A percentile compares a stretch with the other conserved stretches of the same genome.
Conservation (phyloP, 441 rosid species). For the Jatropha podagrica region DNA sequence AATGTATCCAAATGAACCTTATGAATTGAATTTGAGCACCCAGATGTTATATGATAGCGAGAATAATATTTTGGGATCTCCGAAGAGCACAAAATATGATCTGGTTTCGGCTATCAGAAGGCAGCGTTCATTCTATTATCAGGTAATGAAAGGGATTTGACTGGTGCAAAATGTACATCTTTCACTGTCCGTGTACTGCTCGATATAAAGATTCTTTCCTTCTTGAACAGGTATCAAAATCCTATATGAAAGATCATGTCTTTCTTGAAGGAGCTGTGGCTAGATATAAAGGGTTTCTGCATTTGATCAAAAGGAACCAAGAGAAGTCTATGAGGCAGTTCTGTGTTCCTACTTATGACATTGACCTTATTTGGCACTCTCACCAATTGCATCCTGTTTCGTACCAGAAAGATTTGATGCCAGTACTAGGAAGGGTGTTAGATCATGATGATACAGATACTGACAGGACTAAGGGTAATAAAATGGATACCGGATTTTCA, state of each 20-base stretch:
- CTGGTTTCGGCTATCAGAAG: constrained; percentile 68
- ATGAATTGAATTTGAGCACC: constrained; percentile 37
- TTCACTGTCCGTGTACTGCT: background rate
- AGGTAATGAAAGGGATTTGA: constrained; percentile 38
- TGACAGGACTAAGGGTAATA: constrained; percentile 61
- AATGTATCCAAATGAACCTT: constrained; percentile 61
- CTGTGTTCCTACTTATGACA: constrained; percentile 82
- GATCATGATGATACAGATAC: constrained; percentile 85
- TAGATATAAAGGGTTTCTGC: constrained; percentile 73
- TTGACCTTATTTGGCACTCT: constrained; percentile 85
- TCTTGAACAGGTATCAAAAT: constrained; percentile 46
- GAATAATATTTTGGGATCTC: constrained; percentile 21
- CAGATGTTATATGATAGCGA: constrained; percentile 4
- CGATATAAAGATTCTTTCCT: background rate
- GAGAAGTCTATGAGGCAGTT: constrained; percentile 49
- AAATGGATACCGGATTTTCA: constrained; percentile 62
- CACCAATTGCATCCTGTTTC: constrained; percentile 64
- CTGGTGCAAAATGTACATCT: background rate
- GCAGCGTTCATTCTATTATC: constrained; percentile 74
- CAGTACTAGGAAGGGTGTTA: constrained; percentile 53
- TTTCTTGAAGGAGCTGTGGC: constrained; percentile 71
- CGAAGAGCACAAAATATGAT: constrained; percentile 55
- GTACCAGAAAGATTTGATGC: constrained; percentile 52
- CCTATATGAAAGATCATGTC: constrained; percentile 41
- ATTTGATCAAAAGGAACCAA: constrained; percentile 61